A percentile compares a stretch with the other conserved stretches of the same genome.
Evolutionary conservation across 495 filamentous ascomycete species (phyloP).

Genomic region (Podospora fimiseda): DNA sequence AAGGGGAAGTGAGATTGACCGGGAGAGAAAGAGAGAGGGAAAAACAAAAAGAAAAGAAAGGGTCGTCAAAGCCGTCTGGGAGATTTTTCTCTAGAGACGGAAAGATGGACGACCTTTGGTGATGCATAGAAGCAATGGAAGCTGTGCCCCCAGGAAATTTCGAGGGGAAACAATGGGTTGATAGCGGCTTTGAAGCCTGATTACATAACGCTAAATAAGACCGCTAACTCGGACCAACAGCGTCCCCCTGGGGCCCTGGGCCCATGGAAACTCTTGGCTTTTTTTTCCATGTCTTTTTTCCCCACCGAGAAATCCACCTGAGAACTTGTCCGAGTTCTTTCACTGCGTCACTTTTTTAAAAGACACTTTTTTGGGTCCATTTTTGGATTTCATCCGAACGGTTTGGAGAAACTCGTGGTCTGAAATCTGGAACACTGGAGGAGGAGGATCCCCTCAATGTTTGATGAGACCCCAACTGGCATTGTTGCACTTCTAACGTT

Average conservation of each 20-base stretch:
- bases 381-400: not conserved
- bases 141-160: constrained; percentile 20
- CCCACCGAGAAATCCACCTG: not conserved
- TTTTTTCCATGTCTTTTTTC: not conserved
- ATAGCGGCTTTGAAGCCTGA: constrained; percentile 18
- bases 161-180: constrained; percentile 24
- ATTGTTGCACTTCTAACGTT: no score
- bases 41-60: no score
- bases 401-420: not conserved
- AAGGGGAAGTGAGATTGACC: no score
- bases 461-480: no score
- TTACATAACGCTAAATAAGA: constrained; percentile 14
- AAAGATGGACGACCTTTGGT: constrained; percentile 7
- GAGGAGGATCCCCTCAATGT: not conserved
- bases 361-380: not conserved
- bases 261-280: not conserved
- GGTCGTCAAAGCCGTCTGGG: no score
- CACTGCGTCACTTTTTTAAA: not conserved
- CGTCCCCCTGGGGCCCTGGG: not conserved
- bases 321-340: not conserved
- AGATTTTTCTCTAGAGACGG: not conserved
- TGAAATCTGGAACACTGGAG: not conserved
- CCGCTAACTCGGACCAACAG: not conserved
- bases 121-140: constrained; percentile 1
- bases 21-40: no score